Evolutionary conservation across 192 early-diverging fungal genomes (phyloP).

Genomic region (Spizellomyces punctatus): DNA sequence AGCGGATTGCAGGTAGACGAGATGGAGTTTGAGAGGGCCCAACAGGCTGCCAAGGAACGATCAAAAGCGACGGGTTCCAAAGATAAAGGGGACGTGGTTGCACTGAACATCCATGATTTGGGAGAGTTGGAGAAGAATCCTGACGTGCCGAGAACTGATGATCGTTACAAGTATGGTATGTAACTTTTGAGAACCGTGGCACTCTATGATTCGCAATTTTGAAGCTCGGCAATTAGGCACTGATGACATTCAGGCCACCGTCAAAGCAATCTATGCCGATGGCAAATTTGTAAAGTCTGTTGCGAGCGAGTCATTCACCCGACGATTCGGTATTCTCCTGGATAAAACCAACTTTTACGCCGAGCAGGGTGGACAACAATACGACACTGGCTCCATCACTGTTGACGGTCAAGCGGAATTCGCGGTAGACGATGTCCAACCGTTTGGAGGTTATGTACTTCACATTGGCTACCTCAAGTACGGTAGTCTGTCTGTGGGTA

Average conservation of each 20-base stretch:
- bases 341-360: conserved; percentile 98
- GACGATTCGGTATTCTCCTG: conserved; percentile 83
- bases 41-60: conserved; percentile 74
- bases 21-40: conserved; percentile 75
- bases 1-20: conserved; percentile 84
- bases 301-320: conserved; percentile 56
- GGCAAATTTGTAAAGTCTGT: conserved; percentile 48
- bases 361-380: conserved; percentile 95
- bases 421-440: conserved; percentile 88
- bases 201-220: not conserved
- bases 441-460: conserved; percentile 93
- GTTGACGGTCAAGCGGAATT: conserved; percentile 87
- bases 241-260: conserved; percentile 69
- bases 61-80: conserved; percentile 61
- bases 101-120: conserved; percentile 90
- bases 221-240: conserved; percentile 32
- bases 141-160: conserved; percentile 80
- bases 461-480: conserved; percentile 95
- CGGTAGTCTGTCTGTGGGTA: conserved; percentile 71
- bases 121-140: conserved; percentile 77
- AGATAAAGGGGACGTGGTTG: conserved; percentile 62
- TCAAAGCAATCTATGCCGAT: conserved; percentile 80
- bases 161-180: conserved; percentile 80
- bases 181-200: conserved; percentile 2
- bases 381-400: conserved; percentile 85